Evolutionary conservation across 306 rosid genomes (phyloP), one percentile per base, ranked within the genome.

Genomic region (Acacia crassicarpa): DNA sequence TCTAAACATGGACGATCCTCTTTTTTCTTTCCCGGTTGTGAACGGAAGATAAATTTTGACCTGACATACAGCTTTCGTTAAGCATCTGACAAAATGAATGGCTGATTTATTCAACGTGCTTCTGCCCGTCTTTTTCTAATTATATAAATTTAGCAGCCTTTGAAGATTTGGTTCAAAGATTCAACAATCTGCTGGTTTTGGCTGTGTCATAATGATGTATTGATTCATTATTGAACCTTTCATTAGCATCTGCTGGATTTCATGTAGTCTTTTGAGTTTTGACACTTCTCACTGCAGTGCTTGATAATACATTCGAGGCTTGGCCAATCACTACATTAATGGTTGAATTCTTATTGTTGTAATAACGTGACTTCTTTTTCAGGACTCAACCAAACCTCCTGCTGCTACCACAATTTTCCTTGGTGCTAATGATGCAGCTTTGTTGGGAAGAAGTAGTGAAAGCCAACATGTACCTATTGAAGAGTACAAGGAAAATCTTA

Each of bases 371-470:
- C 40, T 85, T 82, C 78, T 66, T 76, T 32, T 84, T 80, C 87
- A 95, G 99, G 92, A 85, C 45, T 72, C 84, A 19, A 46, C 48
- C 23, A 86, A 82, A 43, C 91, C 90, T 62, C 94, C 98, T 70
- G 65, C 83, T 75, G 97, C 91, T 9, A 90, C 92, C 75, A 90
- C 96, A 9, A 58, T 95, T 85, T 95, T 95, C 88, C 92, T 93
- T 74, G 99, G 99, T 71, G 97, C 99, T 77, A 95, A 95, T 84
- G 99, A 93, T 82, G 96, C 99, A 3, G 93, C 97, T 81, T 19
- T 93, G 76, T 73, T 62, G 8, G 97, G 97, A 72, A 86, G 99
- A 82, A 82, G 79, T 43, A 89, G 92, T 45, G 92, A 92, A 87
- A 79, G 79, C 22, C 94, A 88, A 78, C 94, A 93, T 80, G 99